phyloP scores from a whole-genome alignment of 2,329 filamentous ascomycete species.

The Chaetomium globosum region DNA sequence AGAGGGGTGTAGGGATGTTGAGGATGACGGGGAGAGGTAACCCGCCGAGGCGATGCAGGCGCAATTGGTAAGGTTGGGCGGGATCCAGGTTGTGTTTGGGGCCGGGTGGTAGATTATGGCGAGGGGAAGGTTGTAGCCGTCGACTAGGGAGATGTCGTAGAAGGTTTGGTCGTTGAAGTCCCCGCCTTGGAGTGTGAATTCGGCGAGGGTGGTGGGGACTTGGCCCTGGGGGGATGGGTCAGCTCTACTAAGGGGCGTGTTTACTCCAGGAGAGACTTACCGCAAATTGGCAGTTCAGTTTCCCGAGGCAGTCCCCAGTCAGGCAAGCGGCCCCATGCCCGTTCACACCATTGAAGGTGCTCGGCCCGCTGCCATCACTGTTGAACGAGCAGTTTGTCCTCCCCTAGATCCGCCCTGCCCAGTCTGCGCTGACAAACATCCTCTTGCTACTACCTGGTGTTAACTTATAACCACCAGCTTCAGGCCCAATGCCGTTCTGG shows the following conservation, averaged over 20 bases:
- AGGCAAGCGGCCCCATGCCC: conserved; percentile 62
- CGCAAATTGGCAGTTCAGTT: conserved; percentile 68
- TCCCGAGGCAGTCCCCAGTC: conserved; percentile 76
- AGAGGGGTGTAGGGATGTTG: conserved; percentile 22
- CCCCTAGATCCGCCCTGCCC: conserved; percentile 82
- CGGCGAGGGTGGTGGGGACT: conserved; percentile 74
- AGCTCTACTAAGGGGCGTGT: neutral
- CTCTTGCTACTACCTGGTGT: conserved; percentile 58
- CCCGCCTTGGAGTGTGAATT: conserved; percentile 75
- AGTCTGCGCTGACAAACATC: conserved; percentile 69
- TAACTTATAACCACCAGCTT: conserved; percentile 69
- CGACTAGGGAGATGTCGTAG: conserved; percentile 83
- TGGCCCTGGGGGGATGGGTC: conserved; percentile 57
- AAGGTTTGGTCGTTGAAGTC: conserved; percentile 65
- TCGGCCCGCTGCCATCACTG: conserved; percentile 59
- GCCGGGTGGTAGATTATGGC: conserved; percentile 64
- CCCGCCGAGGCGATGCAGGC: conserved; percentile 74
- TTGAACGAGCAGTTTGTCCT: conserved; percentile 82
- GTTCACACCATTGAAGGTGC: conserved; percentile 40
- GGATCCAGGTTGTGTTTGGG: conserved; percentile 66
- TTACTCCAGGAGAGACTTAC: conserved; percentile 50
- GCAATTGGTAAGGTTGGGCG: conserved; percentile 74
- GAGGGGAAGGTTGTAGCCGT: conserved; percentile 79
- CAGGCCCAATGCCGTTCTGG: conserved; percentile 69
- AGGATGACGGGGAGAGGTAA: conserved; percentile 58